Base-by-base conservation (phyloP, 371 early-diverging fungal genomes). In the Mucor mucedo region DNA sequence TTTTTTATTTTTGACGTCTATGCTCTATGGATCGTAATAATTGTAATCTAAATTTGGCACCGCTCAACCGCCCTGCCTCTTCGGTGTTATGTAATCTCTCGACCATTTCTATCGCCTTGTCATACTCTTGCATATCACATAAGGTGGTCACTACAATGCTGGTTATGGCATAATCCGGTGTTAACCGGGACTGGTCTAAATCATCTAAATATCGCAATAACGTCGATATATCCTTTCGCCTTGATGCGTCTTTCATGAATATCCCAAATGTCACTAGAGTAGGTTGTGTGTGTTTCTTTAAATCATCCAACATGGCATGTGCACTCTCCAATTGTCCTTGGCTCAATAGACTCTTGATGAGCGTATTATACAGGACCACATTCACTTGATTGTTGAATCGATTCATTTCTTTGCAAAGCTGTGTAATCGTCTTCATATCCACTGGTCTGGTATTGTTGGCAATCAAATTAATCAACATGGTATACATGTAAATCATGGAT, bases 381-480 rank as follows among this genome's bases (percentile, higher is more conserved):
- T 50, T 63, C 14, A 41, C 28, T 10, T 44, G 4, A 3, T 42
- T 9, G 27, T 54, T 29, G 39, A 52, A 53, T 11, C 27, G 53
- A 6, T 42, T 11, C 41, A 71, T 52, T 33, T 67, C 60, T 47
- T 59, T 52, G 42, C 72, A 71, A 2, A 71, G 38, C 14, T 44
- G 0, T 28, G 27, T 47, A n/a, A 71, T 71, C 16, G 55, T 27
- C 2, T 61, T 30, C 42, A 67, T 67, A 62, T 65, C 55, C 2
- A 54, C 50, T 3, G 65, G 58, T 6, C 29, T 29, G 8, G 60
- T 68, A 10, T 54, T 47, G n/a, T 58, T 60, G 3, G 58, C 58
- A 27, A 71, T 62, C 9, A 71, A 38, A 33, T 64, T 61, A 40
- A 71, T 68, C n/a, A 71, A 30, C 72, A 71, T 71, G 39, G 65